phyloP scores from a whole-genome alignment of 805 yeast genomes.

The Nakazawaea populi region DNA sequence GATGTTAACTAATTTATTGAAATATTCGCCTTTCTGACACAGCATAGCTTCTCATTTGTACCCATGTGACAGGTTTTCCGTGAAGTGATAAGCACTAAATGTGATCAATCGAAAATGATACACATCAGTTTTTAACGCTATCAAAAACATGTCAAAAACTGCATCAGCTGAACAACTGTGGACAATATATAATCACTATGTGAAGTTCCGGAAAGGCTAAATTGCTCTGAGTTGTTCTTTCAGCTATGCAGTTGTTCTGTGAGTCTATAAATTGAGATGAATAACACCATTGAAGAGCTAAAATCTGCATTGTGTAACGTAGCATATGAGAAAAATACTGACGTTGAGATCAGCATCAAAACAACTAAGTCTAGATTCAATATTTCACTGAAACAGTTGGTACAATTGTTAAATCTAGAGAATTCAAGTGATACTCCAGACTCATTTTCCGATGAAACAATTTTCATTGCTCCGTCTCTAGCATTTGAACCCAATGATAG shows the following conservation, averaged over 20 bases:
- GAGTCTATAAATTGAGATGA: not conserved
- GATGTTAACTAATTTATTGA: too few relatives aligned
- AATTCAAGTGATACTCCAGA: not conserved
- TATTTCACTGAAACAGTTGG: not conserved
- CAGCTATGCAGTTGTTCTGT: too few relatives aligned
- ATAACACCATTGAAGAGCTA: not conserved
- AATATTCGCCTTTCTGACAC: too few relatives aligned
- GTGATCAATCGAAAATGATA: not conserved
- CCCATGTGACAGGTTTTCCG: too few relatives aligned
- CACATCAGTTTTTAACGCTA: not conserved
- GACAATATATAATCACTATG: not conserved
- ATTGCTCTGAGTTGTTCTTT: too few relatives aligned
- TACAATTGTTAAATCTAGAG: not conserved
- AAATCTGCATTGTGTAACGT: not conserved
- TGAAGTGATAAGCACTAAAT: not conserved
- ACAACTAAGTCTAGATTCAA: not conserved
- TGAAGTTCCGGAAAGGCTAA: not conserved
- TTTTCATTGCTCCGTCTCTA: not conserved
- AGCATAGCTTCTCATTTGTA: too few relatives aligned
- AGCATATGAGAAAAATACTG: not conserved
- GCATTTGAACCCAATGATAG: not conserved
- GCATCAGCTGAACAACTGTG: not conserved
- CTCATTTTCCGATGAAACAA: not conserved
- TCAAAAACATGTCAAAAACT: not conserved
- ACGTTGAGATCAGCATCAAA: not conserved